Conservation (phyloP, 2,329 filamentous ascomycete species). For the Botrytis byssoidea region DNA sequence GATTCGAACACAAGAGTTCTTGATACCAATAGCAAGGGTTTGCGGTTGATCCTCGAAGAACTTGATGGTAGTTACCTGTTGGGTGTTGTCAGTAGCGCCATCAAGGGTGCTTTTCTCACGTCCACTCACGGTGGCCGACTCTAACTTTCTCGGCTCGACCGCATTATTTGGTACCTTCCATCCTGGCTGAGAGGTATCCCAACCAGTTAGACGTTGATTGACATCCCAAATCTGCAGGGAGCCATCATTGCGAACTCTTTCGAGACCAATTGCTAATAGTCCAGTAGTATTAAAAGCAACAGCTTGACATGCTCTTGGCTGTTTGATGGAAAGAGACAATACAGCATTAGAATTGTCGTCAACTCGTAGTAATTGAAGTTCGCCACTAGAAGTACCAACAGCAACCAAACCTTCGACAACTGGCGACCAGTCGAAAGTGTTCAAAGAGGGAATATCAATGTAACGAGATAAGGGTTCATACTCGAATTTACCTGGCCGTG, state of each 20-base stretch:
- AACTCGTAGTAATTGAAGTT: slow-evolving; percentile 71
- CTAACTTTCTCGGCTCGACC: slow-evolving; percentile 55
- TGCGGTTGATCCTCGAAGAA: slow-evolving; percentile 78
- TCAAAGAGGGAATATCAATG: slow-evolving; percentile 62
- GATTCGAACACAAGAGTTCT: slow-evolving; percentile 70
- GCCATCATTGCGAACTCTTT: slow-evolving; percentile 77
- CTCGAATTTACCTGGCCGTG: slow-evolving; percentile 52
- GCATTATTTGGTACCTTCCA: slow-evolving; percentile 38
- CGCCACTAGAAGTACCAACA: slow-evolving; percentile 71
- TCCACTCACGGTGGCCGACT: slow-evolving; percentile 40
- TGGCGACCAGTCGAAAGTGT: slow-evolving; percentile 66
- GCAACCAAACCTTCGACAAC: slow-evolving; percentile 65
- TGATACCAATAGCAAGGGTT: slow-evolving; percentile 72
- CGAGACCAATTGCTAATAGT: slow-evolving; percentile 73
- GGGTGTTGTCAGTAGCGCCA: slow-evolving; percentile 45
- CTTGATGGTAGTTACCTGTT: slow-evolving; percentile 78
- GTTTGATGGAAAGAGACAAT: slow-evolving; percentile 67
- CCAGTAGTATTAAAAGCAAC: slow-evolving; percentile 74
- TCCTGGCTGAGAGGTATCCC: slow-evolving; percentile 49
- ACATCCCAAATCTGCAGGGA: slow-evolving; percentile 83
- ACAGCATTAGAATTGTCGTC: slow-evolving; percentile 67
- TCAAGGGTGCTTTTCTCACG: not conserved
- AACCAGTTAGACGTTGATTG: slow-evolving; percentile 53
- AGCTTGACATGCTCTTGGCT: slow-evolving; percentile 75
- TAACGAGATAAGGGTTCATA: slow-evolving; percentile 57